phyloP scores from a whole-genome alignment of 345 rosid genomes.

The Arabidopsis suecica region DNA sequence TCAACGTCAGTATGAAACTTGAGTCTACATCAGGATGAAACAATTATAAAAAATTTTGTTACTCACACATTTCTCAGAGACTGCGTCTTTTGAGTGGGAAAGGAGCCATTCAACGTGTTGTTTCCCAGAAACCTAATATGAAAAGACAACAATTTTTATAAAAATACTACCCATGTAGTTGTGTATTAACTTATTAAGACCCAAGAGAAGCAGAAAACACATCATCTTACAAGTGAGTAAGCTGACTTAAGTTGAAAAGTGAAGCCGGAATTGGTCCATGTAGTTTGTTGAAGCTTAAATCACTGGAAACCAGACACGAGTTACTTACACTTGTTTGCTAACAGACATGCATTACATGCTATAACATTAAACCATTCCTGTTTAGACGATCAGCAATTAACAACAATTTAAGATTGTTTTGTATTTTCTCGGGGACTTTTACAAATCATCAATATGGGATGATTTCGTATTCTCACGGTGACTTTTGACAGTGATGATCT shows the following conservation, averaged over 20 bases:
- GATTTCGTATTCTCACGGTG: no score
- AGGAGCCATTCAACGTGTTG: slow-evolving; percentile 54
- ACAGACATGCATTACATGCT: not conserved
- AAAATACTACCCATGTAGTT: not conserved
- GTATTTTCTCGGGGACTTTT: not conserved
- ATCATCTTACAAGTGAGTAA: slow-evolving; percentile 58
- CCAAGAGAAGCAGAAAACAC: slow-evolving; percentile 8
- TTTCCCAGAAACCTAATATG: slow-evolving; percentile 57
- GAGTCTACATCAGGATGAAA: no score
- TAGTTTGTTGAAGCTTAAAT: no score
- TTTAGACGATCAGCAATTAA: no score
- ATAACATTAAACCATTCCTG: no score
- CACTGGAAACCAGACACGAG: no score
- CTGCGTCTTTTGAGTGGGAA: slow-evolving; percentile 56
- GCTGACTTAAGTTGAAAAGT: not conserved
- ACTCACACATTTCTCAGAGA: slow-evolving; percentile 62
- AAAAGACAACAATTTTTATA: slow-evolving; percentile 6
- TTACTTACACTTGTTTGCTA: no score
- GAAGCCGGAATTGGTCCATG: not conserved
- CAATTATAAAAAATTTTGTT: no score
- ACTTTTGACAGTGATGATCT: not conserved
- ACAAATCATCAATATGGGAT: not conserved
- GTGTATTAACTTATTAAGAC: not conserved
- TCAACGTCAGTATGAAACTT: no score
- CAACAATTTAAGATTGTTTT: not conserved